Base-by-base conservation (phyloP, 225 moss, liverwort and hornwort species). In the Antitrichia curtipendula region DNA sequence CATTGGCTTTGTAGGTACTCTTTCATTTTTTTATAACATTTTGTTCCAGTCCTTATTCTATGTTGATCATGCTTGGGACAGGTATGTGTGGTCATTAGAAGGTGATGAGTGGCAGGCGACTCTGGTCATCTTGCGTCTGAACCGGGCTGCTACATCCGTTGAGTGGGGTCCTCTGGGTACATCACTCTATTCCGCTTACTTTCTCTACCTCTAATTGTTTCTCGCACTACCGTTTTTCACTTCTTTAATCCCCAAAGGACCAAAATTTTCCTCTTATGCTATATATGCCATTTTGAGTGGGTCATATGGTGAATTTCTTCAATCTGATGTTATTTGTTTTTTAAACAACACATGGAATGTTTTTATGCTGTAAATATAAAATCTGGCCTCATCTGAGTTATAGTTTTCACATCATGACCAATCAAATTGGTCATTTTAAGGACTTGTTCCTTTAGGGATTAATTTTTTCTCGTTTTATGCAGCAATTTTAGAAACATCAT, bases 61-160 rank as follows among this genome's bases (percentile, higher is more conserved):
- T 83, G 68, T 69, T 85, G 78, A 57, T 38, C 43, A 31, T 90
- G 83, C 86, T 84, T 87, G 74, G 52, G 88, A 91, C 94, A 99
- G 98, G 76, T 99, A 99, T 93, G 99, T 99, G 82, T 99, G 99
- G 99, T 96, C 95, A 84, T 93, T 99, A 82, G 97, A 97, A 86
- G 96, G 95, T 66, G 89, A 90, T 85, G 93, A 95, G 89, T 99
- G 99, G 99, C 97, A 99, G 90, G 96, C 97, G 58, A 99, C 97
- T 68, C 91, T 99, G 81, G 99, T 99, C 81, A 99, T 99, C 82
- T 92, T 99, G 86, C 96, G 97, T 79, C 89, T 99, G 22, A 99
- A 99, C 87, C 94, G 99, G 65, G 99, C 99, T 84, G 99, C 99
- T 52, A 94, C 95, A n/a, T 97, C 97, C 85, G 99, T 99, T 43